A percentile compares a stretch with the other conserved stretches of the same genome.
Conservation (phyloP, 257 asterid species). For the Solanum arcanum region DNA sequence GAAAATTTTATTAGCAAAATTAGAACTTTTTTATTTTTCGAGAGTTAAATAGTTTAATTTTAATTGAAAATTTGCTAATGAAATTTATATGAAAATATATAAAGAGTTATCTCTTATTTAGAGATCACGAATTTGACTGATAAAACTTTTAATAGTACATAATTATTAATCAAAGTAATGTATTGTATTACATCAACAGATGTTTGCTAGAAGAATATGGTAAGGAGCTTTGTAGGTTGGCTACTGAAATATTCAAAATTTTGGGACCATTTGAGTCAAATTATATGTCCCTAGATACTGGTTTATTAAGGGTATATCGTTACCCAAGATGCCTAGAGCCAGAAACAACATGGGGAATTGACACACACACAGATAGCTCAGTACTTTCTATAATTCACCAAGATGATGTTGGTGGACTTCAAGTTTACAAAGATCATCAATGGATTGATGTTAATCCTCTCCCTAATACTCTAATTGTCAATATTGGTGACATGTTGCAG, state of each 20-base stretch:
- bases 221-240: conserved; percentile 45
- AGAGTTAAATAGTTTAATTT: no score
- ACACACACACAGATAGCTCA: conserved; percentile 79
- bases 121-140: background rate
- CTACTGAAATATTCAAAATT: conserved; percentile 29
- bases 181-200: conserved; percentile 14
- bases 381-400: conserved; percentile 62
- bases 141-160: background rate
- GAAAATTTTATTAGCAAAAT: no score
- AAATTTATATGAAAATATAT: no score
- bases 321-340: conserved; percentile 49
- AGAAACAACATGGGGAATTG: conserved; percentile 47
- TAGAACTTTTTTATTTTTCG: no score
- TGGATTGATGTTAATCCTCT: conserved; percentile 65
- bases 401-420: conserved; percentile 83
- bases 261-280: conserved; percentile 15
- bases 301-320: conserved; percentile 64
- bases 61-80: no score
- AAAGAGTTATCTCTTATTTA: no score
- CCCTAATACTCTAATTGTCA: conserved; percentile 48
- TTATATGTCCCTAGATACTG: conserved; percentile 43
- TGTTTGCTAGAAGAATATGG: conserved; percentile 57
- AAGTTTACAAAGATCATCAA: conserved; percentile 32
- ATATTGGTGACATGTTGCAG: conserved; percentile 89
- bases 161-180: background rate